These are phyloP conservation scores for Phytopythium litorale DNA, from an alignment of 352 stramenopile species.

Conservation along the genomic window DNA sequence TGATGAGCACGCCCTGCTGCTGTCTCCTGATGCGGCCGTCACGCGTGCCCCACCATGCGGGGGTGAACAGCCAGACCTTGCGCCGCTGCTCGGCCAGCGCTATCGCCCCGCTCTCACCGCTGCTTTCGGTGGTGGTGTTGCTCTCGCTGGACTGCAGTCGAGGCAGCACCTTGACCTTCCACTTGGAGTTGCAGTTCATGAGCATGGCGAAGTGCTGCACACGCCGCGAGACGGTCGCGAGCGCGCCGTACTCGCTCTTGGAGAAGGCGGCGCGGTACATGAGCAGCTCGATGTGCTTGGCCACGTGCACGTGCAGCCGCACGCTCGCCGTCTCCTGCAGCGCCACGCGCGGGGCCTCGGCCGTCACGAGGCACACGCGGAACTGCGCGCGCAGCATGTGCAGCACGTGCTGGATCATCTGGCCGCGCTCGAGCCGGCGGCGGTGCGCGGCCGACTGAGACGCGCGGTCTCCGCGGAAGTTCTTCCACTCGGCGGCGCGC, in stretches of 20 bases:
- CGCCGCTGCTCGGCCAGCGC: slow-evolving; percentile 9
- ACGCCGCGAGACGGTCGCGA: slow-evolving; percentile 13
- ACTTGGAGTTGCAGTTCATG: slow-evolving; percentile 16
- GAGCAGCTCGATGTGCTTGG: slow-evolving; percentile 20
- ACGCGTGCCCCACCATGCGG: slow-evolving; percentile 9
- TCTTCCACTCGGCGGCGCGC: slow-evolving; percentile 7
- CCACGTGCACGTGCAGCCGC: slow-evolving; percentile 14
- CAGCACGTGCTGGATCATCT: slow-evolving; percentile 12
- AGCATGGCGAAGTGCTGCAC: slow-evolving; percentile 20
- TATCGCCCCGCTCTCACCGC: background rate
- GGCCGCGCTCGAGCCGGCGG: slow-evolving; percentile 7
- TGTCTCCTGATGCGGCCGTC: background rate
- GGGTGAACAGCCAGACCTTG: slow-evolving; percentile 21
- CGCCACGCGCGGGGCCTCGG: background rate
- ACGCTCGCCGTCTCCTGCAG: slow-evolving; percentile 13
- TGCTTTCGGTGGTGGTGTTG: background rate
- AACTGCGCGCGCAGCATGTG: slow-evolving; percentile 9
- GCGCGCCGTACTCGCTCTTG: slow-evolving; percentile 13
- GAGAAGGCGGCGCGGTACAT: slow-evolving; percentile 20
- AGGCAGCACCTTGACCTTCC: slow-evolving; percentile 15
- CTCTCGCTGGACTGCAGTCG: background rate
- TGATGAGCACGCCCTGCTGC: slow-evolving; percentile 14
- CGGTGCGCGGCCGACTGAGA: slow-evolving; percentile 5
- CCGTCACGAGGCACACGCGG: slow-evolving; percentile 7
- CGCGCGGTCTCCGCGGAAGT: background rate